Evolutionary conservation across 1,139 yeast genomes (phyloP), one percentile per base, ranked within the genome.

Genomic region (Blastobotrys capitulatus): DNA sequence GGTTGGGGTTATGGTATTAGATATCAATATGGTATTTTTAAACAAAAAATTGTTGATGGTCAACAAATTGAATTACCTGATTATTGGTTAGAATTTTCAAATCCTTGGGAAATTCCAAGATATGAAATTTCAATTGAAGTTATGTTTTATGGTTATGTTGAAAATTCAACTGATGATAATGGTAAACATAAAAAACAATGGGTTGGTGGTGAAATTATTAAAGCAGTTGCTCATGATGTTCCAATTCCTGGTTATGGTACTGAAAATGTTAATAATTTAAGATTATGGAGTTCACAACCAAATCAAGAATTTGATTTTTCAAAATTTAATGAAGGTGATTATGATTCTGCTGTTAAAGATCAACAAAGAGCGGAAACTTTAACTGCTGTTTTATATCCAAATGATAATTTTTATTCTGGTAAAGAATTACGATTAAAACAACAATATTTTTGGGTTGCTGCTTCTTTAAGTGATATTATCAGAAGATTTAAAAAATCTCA

Each of bases 1-100:
- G 96, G 95, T 47, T 89, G 97, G 97, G 97, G 97, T 55, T 90
- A 90, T 67, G 97, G 97, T 53, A 74, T 89, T 59, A 83, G 95
- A 65, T 89, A 89, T 70, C 90, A 88, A 68, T 89, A 89, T 65
- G 97, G 96, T 67, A 90, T 90, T 60, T 90, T 90, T 70, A 80
- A 88, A 60, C 97, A 90, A 70, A 82, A 83, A 66, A 88, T 90
- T 63, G 77, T 88, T 57, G 88, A 90, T 63, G 97, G 97, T 15
- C 86, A 86, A 69, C 97, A 90, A 70, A 94, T 89, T 42, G 97
- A 90, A 68, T 77, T 86, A 42, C 97, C 97, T 3, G 97, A 90
- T 67, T 86, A 89, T 68, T 90, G 97, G 97, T 76, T 90, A 60
- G 83, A 83, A 58, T 83, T 78, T 65, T 78, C 87, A 55, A 87